Base-by-base conservation (phyloP, 2,329 filamentous ascomycete genomes). In the Periglandula ipomoeae region DNA sequence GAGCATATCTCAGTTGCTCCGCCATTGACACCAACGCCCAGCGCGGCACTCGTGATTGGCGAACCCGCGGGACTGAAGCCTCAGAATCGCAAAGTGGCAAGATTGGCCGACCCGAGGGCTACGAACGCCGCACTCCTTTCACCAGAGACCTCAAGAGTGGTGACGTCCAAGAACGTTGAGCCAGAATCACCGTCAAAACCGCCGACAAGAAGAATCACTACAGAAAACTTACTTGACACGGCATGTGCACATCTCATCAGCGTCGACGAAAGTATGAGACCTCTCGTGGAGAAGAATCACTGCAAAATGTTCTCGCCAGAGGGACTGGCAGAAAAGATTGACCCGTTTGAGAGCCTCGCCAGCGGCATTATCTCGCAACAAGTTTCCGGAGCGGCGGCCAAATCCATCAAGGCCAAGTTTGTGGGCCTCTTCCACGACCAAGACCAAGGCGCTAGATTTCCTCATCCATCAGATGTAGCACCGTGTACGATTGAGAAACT, bases 321-420 rank as follows among this genome's bases (percentile, higher is more conserved):
- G 53, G 89, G 89, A 0, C 70, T 97, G n/a, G 80, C 84, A 24
- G 89, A 96, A 65, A 75, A 81, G 54, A 80, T 96, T 52, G 89
- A 97, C 66, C 93, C 93, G 0, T 98, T 96, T 61, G 84, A 85
- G 57, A 83, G 81, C 50, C 75, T 98, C 30, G 78, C 81, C 35
- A 90, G 85, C 65, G 86, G 89, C 46, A 96, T 98, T 61, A 95
- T 97, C 58, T 89, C 88, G 47, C 93, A 97, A 68, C 93, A 98
- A 70, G 91, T 98, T 19, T 95, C 89, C 1, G 89, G 91, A 17
- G 89, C 89, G 5, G 93, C 93, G 1, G 93, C 93, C 11, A 85
- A 81, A 56, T 87, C 87, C 5, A 97, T 98, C 69, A 90, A 91
- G 65, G 78, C 78, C 44, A 91, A 88, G 55, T 96, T 96, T 63